These are phyloP conservation scores for Penicillium decumbens DNA, from an alignment of 2,329 filamentous ascomycete species.

Conservation along the genomic window DNA sequence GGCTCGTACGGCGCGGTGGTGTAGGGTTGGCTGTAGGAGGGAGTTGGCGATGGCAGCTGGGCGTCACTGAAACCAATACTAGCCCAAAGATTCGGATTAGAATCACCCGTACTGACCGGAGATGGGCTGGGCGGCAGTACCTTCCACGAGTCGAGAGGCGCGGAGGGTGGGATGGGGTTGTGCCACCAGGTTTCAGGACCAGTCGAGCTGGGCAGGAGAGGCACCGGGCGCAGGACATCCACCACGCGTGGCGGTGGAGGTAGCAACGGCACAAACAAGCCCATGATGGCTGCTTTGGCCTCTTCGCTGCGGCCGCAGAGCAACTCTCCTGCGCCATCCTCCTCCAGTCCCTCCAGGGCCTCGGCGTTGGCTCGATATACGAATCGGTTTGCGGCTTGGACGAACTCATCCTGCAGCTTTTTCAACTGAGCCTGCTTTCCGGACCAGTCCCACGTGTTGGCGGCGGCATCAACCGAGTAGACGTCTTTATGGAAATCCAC, in stretches of 20 bases:
- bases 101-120: conserved; percentile 66
- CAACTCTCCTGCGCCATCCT: conserved; percentile 91
- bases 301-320: conserved; percentile 88
- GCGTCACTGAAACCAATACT: conserved; percentile 69
- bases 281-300: conserved; percentile 80
- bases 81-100: conserved; percentile 70
- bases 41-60: conserved; percentile 71
- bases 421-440: conserved; percentile 95
- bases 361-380: conserved; percentile 86
- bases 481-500: conserved; percentile 96
- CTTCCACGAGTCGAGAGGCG: conserved; percentile 81
- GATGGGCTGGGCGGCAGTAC: conserved; percentile 84
- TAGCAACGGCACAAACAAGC: conserved; percentile 77
- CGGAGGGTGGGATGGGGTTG: conserved; percentile 62
- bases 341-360: conserved; percentile 90
- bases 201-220: conserved; percentile 78
- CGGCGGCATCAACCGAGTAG: conserved; percentile 83
- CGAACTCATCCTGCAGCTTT: conserved; percentile 94
- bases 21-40: conserved; percentile 74
- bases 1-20: conserved; percentile 61
- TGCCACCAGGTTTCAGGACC: conserved; percentile 75
- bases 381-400: conserved; percentile 95
- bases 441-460: conserved; percentile 87
- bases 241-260: conserved; percentile 83
- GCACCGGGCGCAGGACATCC: conserved; percentile 80